Evolutionary conservation across 495 filamentous ascomycete genomes (phyloP).

Genomic region (Hypoxylon fragiforme): DNA sequence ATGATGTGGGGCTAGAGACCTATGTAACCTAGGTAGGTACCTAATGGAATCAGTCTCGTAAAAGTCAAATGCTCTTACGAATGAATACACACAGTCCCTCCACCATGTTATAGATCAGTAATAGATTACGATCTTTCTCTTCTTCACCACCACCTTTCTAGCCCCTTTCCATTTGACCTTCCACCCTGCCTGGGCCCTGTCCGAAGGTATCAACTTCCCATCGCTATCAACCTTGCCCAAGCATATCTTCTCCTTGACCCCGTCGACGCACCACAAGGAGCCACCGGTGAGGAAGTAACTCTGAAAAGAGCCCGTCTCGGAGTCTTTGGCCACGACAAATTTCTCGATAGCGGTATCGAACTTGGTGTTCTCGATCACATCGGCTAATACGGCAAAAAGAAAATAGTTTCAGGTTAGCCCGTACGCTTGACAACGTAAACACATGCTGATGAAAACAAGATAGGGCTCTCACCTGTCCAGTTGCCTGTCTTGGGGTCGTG

Average conservation of each 20-base stretch:
- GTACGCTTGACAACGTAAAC: neutral
- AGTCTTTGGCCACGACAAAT: slow-evolving; percentile 14
- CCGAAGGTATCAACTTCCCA: slow-evolving; percentile 15
- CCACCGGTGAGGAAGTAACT: slow-evolving; percentile 17
- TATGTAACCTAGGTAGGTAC: too few relatives aligned
- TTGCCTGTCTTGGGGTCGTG: slow-evolving; percentile 53
- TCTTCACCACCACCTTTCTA: slow-evolving; percentile 1
- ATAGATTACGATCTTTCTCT: slow-evolving; percentile 8
- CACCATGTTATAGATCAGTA: neutral
- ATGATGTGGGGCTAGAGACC: too few relatives aligned
- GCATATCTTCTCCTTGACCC: slow-evolving; percentile 7
- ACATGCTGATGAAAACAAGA: neutral
- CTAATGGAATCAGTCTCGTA: too few relatives aligned
- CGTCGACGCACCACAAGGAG: slow-evolving; percentile 14
- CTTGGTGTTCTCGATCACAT: slow-evolving; percentile 8
- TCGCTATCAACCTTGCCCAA: slow-evolving; percentile 12
- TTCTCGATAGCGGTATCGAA: slow-evolving; percentile 16
- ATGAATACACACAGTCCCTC: too few relatives aligned
- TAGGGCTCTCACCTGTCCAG: slow-evolving; percentile 55
- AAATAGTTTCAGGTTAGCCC: neutral
- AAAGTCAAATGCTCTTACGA: too few relatives aligned
- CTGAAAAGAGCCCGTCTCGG: slow-evolving; percentile 10
- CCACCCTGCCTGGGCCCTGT: slow-evolving; percentile 21
- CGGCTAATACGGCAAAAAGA: slow-evolving; percentile 3
- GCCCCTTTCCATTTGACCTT: slow-evolving; percentile 14